Evolutionary conservation across 2,329 filamentous ascomycete species (phyloP).

Genomic region (Paracoccidioides lutzii): DNA sequence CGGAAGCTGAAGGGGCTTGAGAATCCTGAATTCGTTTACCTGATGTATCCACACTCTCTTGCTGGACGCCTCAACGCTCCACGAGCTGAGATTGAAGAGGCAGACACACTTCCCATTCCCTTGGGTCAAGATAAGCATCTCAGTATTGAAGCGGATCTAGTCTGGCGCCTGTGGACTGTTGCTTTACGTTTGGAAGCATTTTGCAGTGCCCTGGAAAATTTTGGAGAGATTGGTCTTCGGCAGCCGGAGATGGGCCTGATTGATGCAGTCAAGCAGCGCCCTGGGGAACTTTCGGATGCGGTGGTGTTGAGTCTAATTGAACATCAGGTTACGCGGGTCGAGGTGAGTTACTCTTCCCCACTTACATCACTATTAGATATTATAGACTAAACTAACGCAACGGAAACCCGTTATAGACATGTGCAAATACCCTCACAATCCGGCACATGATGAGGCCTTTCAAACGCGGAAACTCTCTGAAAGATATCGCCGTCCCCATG

Average conservation of each 20-base stretch:
- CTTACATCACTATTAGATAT: neutral
- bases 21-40: slow-evolving; percentile 90
- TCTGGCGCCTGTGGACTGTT: slow-evolving; percentile 84
- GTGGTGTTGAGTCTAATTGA: slow-evolving; percentile 84
- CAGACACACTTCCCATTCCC: slow-evolving; percentile 42
- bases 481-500: slow-evolving; percentile 69
- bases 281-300: slow-evolving; percentile 75
- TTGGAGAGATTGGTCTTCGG: slow-evolving; percentile 50
- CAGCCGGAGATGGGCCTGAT: slow-evolving; percentile 73
- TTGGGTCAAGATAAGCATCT: slow-evolving; percentile 52
- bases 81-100: slow-evolving; percentile 38
- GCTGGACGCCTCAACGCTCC: slow-evolving; percentile 49
- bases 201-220: slow-evolving; percentile 73
- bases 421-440: slow-evolving; percentile 63
- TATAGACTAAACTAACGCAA: neutral
- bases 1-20: slow-evolving; percentile 92
- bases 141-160: slow-evolving; percentile 68
- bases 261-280: slow-evolving; percentile 57
- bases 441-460: slow-evolving; percentile 67
- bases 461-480: slow-evolving; percentile 47
- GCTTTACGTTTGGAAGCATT: slow-evolving; percentile 85
- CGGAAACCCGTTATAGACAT: slow-evolving; percentile 46
- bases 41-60: slow-evolving; percentile 84
- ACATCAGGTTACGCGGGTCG: slow-evolving; percentile 89
- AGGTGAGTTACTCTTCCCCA: slow-evolving; percentile 48